Conservation (phyloP, 805 yeast genomes). For the Yarrowia divulgata region DNA sequence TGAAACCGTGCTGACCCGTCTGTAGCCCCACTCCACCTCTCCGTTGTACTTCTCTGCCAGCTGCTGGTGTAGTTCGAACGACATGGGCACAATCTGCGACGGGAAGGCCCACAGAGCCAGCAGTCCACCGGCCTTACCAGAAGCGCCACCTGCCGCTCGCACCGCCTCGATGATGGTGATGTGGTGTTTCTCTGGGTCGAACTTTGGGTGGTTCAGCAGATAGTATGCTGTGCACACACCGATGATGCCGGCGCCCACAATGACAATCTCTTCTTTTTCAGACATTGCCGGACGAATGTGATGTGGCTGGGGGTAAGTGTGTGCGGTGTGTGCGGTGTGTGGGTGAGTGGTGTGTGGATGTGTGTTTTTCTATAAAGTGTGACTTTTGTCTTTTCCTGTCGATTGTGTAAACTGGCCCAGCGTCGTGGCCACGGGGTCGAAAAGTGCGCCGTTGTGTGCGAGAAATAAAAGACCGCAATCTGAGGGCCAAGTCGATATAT, state of each 20-base stretch:
- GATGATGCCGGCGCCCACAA: slow-evolving; percentile 89
- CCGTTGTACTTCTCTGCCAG: slow-evolving; percentile 81
- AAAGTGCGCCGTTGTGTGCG: neutral
- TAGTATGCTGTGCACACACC: slow-evolving; percentile 96
- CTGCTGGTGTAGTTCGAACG: slow-evolving; percentile 85
- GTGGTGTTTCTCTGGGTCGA: slow-evolving; percentile 73
- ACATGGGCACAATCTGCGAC: slow-evolving; percentile 86
- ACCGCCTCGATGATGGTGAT: slow-evolving; percentile 87
- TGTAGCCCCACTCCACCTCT: slow-evolving; percentile 89
- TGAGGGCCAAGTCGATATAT: neutral
- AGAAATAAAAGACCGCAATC: neutral
- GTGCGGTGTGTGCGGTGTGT: slow-evolving; percentile 1
- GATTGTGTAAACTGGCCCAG: slow-evolving; percentile 13
- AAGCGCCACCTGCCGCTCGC: slow-evolving; percentile 95
- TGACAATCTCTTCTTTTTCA: slow-evolving; percentile 72
- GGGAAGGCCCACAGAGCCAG: slow-evolving; percentile 98
- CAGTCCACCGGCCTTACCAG: slow-evolving; percentile 97
- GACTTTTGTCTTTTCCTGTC: slow-evolving; percentile 16
- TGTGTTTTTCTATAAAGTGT: slow-evolving; percentile 1
- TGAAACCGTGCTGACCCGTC: slow-evolving; percentile 84
- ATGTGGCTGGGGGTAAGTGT: slow-evolving; percentile 11
- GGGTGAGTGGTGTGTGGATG: slow-evolving; percentile 6
- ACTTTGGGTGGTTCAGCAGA: slow-evolving; percentile 80
- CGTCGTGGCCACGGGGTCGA: slow-evolving; percentile 20
- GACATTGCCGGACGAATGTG: slow-evolving; percentile 12